Evolutionary conservation across 768 basidiomycete genomes (phyloP), one percentile per base, ranked within the genome.

Genomic region (Scleroderma citrinum): DNA sequence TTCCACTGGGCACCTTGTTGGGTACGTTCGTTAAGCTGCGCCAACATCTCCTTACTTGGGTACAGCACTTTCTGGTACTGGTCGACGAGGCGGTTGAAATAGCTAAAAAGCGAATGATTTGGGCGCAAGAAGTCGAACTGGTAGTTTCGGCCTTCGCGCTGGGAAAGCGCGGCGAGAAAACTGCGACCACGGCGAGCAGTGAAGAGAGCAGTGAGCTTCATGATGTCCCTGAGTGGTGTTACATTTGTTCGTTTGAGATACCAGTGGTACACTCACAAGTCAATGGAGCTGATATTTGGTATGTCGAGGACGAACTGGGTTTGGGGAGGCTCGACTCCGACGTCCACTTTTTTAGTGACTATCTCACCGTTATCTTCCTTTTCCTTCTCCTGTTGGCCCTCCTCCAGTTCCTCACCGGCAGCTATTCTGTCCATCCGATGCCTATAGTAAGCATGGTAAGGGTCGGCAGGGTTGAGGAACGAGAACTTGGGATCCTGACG

Each of bases 51-150:
- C 63, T 81, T 81, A 56, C 79, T 80, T 47, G 96, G 92, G 50
- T 91, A 77, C 58, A 98, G 74, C 55, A 97, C 80, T 71, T 87
- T 93, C 52, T 82, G 81, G 70, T 99, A 98, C 66, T 95, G 92
- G 60, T 97, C 93, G 56, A 97, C 92, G 69, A 98, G 81, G 59
- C 89, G 85, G 68, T 98, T 97, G 75, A 98, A 99, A 70, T 90
- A 94, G 36, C 88, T 86, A 60, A 94, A 98, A 30, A 99, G 82
- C 6, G 95, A 96, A 65, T 98, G 95, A 2, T 84, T 92, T 10
- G 95, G 96, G 37, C 92, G 81, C 44, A 99, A 76, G 66, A 99
- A 99, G 63, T 98, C 96, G 63, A 99, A 99, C 60, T 98, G 94
- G 64, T 90, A 94, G 69, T 98, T 98, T 38, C 90, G 83, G 8